Percentiles rank a stretch among this genome's conserved stretches.
Conservation (phyloP, 768 basidiomycete genomes). For the Termitomyces sp. region DNA sequence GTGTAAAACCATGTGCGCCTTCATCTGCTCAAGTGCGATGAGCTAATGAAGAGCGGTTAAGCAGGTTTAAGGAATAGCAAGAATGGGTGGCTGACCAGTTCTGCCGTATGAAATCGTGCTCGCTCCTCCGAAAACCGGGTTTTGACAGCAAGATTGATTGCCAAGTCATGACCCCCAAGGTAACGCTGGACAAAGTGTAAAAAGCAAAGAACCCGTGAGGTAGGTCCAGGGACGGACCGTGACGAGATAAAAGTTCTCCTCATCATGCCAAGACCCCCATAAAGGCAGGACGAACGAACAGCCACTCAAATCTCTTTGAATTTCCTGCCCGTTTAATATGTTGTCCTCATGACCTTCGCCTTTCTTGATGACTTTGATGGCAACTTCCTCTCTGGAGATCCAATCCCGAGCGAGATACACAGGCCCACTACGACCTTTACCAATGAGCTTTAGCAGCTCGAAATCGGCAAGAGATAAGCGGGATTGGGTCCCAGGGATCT, state of each 20-base stretch:
- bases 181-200: conserved; percentile 1
- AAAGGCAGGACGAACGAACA: conserved; percentile 2
- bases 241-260: conserved; percentile 1
- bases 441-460: conserved; percentile 1
- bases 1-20: neutral
- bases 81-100: neutral
- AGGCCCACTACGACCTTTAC: neutral
- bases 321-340: neutral
- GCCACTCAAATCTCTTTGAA: neutral
- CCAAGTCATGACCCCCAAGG: conserved; percentile 3
- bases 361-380: conserved; percentile 9
- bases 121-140: neutral
- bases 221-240: neutral
- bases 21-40: conserved; percentile 18
- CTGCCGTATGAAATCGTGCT: conserved; percentile 1
- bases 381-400: neutral
- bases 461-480: conserved; percentile 2
- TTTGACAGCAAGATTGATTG: neutral
- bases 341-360: neutral
- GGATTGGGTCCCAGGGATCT: neutral
- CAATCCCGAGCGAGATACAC: conserved; percentile 3
- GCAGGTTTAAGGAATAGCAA: neutral
- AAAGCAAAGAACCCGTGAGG: neutral
- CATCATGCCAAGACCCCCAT: conserved; percentile 7
- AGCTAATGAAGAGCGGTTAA: conserved; percentile 27